A percentile compares a stretch with the other conserved stretches of the same genome.
These are phyloP conservation scores for Solanum chacoense DNA, from an alignment of 305 asterid species.

Conservation along the genomic window DNA sequence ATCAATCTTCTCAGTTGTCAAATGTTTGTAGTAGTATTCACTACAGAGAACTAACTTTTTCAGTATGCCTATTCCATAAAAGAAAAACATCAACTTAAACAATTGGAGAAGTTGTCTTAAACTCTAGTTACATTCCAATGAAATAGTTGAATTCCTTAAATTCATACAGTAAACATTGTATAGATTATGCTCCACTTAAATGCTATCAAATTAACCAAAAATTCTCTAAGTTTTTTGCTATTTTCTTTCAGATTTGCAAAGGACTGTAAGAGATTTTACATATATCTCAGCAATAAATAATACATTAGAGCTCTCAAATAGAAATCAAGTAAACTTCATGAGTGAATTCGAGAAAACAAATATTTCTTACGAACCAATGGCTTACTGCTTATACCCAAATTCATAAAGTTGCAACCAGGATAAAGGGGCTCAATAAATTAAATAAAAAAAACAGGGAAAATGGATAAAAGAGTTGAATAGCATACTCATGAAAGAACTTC, in stretches of 20 bases:
- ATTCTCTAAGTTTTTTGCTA: background rate
- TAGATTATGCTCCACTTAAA: background rate
- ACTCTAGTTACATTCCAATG: background rate
- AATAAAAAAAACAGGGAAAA: background rate
- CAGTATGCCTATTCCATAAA: background rate
- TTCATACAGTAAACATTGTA: background rate
- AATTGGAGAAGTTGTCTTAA: background rate
- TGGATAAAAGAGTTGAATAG: background rate
- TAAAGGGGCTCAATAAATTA: background rate
- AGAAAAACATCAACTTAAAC: background rate
- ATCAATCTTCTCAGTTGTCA: background rate
- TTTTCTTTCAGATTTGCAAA: background rate
- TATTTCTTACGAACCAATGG: background rate
- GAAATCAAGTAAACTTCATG: background rate
- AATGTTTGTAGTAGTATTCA: background rate
- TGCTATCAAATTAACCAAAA: background rate
- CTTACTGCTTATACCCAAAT: background rate
- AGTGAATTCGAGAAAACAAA: background rate
- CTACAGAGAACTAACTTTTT: background rate
- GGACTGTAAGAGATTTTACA: background rate
- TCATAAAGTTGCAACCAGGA: background rate
- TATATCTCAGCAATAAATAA: background rate
- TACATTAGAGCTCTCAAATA: background rate
- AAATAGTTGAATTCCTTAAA: background rate
- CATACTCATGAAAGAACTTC: slow-evolving; percentile 65